A percentile compares a stretch with the other conserved stretches of the same genome.
Conservation (phyloP, 768 basidiomycete genomes). For the Boletus rubropictus region DNA sequence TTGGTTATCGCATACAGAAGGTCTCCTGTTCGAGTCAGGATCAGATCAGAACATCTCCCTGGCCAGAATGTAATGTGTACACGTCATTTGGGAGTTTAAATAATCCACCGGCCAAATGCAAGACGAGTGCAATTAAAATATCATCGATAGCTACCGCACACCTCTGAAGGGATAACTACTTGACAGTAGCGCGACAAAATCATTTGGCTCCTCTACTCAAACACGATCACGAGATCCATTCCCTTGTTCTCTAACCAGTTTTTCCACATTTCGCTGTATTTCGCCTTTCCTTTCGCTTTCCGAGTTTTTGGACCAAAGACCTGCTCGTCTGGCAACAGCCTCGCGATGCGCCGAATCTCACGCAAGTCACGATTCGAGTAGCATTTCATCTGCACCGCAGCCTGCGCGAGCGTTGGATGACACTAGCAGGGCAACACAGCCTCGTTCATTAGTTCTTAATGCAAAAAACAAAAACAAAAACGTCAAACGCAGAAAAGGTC, state of each 20-base stretch:
- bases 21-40: conserved; percentile 20
- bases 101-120: no score
- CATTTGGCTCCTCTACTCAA: conserved; percentile 21
- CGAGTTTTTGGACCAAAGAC: conserved; percentile 25
- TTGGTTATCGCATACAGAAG: conserved; percentile 64
- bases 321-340: conserved; percentile 34
- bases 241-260: conserved; percentile 35
- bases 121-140: no score
- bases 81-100: no score
- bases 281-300: conserved; percentile 17
- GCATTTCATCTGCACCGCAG: conserved; percentile 29
- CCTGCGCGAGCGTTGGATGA: conserved; percentile 34
- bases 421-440: conserved; percentile 15
- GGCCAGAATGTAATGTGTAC: no score
- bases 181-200: neutral
- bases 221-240: conserved; percentile 32
- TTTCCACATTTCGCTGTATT: conserved; percentile 36
- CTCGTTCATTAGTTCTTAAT: neutral
- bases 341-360: conserved; percentile 39
- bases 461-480: neutral
- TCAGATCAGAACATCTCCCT: neutral
- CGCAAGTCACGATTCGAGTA: conserved; percentile 35
- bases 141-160: neutral
- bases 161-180: neutral
- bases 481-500: neutral